A percentile compares a stretch with the other conserved stretches of the same genome.
Evolutionary conservation across 331 rosid species (phyloP).

Genomic region (Rhamnella rubrinervis): DNA sequence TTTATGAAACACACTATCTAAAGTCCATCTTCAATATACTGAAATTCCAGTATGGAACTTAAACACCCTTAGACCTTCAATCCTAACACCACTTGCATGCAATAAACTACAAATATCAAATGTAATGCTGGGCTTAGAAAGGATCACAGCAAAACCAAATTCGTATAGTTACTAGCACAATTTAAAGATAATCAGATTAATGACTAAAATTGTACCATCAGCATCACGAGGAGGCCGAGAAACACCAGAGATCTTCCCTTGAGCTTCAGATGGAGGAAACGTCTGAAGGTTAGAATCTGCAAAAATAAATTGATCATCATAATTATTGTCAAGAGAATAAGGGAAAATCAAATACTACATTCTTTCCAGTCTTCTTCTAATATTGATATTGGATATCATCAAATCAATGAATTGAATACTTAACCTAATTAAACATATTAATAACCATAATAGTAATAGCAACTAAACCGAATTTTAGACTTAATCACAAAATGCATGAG

Average conservation of each 20-base stretch:
- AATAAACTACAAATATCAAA: background rate
- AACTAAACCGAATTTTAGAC: background rate
- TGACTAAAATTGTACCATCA: constrained; percentile 51
- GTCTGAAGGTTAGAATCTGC: constrained; percentile 82
- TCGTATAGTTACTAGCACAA: background rate
- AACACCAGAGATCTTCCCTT: constrained; percentile 77
- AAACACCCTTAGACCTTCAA: background rate
- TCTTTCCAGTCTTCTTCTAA: background rate
- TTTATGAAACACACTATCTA: too few species aligned
- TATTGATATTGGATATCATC: too few species aligned
- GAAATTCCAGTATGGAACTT: background rate
- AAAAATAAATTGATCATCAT: constrained; percentile 16
- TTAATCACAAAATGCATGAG: background rate
- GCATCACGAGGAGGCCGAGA: constrained; percentile 84
- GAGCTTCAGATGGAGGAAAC: constrained; percentile 82
- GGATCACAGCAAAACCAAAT: constrained; percentile 1
- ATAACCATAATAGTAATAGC: background rate
- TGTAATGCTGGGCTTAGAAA: background rate
- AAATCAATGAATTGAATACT: background rate
- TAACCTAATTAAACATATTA: background rate
- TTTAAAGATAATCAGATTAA: background rate
- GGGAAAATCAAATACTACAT: background rate
- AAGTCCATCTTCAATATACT: background rate
- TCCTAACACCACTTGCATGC: background rate
- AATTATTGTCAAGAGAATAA: background rate